phyloP scores from a whole-genome alignment of 805 yeast species.

The Pichia gijzeniarum region DNA sequence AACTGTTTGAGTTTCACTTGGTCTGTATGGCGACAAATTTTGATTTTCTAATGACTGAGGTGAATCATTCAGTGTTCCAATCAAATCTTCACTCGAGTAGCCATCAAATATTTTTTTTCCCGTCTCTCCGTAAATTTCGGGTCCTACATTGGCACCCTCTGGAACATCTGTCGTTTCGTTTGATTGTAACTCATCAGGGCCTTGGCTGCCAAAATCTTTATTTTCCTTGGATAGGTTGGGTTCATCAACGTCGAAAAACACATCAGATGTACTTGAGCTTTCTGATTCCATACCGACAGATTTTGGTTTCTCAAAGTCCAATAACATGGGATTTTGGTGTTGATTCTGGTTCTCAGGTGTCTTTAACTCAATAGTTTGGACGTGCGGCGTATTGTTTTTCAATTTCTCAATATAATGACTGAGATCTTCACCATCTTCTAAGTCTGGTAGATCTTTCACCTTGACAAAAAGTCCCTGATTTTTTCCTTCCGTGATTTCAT shows the following conservation, averaged over 20 bases:
- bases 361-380: neutral
- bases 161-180: too few relatives aligned
- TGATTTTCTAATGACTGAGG: neutral
- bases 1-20: neutral
- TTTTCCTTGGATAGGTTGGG: neutral
- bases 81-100: conserved; percentile 3
- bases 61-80: conserved; percentile 4
- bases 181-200: too few relatives aligned
- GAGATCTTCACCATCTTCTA: conserved; percentile 8
- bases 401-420: conserved; percentile 10
- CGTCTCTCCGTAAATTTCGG: neutral
- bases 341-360: neutral
- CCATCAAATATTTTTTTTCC: neutral
- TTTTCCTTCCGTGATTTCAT: neutral
- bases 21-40: neutral
- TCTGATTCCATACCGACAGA: conserved; percentile 1
- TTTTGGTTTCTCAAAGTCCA: neutral
- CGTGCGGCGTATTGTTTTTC: neutral
- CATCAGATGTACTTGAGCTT: conserved; percentile 9
- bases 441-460: conserved; percentile 12
- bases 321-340: neutral
- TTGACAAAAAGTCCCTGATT: conserved; percentile 2
- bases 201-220: too few relatives aligned
- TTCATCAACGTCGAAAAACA: conserved; percentile 8
- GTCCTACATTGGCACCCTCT: too few relatives aligned